Evolutionary conservation across 768 basidiomycete genomes (phyloP), one percentile per base, ranked within the genome.

Genomic region (Boletellus sp.): DNA sequence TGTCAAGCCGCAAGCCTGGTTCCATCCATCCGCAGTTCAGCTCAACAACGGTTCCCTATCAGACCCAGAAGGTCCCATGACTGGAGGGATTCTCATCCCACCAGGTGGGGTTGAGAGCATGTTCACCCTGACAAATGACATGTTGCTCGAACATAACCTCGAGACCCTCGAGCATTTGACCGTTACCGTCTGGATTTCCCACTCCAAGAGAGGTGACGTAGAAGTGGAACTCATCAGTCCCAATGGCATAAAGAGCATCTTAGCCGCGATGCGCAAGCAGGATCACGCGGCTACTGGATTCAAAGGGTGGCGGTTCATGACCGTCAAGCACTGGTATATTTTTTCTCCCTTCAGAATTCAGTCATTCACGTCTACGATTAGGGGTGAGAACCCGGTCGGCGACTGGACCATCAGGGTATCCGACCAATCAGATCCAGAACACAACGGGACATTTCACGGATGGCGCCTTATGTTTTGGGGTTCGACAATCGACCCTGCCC

Each of bases 231-330:
- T 98, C 40, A 66, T 76, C 17, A 95, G 93, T 61, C 95, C 96
- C 0, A 81, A 80, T 39, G 92, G 92, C 11, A 75, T 98, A 54
- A 84, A 73, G 64, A 96, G 93, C 63, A 75, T 97, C 13, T 70
- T 99, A 35, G 94, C 87, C 19, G 81, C 83, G 17, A 76, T 74
- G 49, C 80, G 96, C 53, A 60, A 73, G 31, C 74, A 74, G 12
- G 96, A 99, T 63, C 65, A 65, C 33, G 84, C 78, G 16, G 66
- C 60, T 5, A 77, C 74, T 9, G 95, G 96, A 9, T 95, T 78
- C 66, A 81, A 81, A n/a, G 94, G 91, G 1, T 99, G 96, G 96
- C 85, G 79, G n/a, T 99, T 99, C 66, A 98, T 97, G 94, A 82
- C 83, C 28, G 80, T 98, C 48, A 99, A 99, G 69, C 96, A 99